These are phyloP conservation scores for Cymbidium sinense DNA, from an alignment of 106 monocot species.

Conservation along the genomic window DNA sequence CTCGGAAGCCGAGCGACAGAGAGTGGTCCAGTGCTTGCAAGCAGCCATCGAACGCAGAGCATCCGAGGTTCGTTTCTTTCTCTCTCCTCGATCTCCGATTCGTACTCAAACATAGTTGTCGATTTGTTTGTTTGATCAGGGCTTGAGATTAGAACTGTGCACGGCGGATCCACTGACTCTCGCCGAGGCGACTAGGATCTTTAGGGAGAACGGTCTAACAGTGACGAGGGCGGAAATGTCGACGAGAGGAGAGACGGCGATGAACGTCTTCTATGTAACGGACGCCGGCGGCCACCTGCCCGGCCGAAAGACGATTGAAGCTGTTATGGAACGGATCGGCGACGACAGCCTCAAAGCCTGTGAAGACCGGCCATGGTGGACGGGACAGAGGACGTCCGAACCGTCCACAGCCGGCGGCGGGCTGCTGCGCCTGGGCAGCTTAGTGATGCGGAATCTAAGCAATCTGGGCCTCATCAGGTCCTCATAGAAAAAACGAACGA, in stretches of 20 bases:
- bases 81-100: neutral
- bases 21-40: slow-evolving; percentile 30
- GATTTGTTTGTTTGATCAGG: slow-evolving; percentile 12
- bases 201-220: slow-evolving; percentile 56
- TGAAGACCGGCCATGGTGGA: slow-evolving; percentile 14
- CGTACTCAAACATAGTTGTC: neutral
- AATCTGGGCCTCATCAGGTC: slow-evolving; percentile 44
- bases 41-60: slow-evolving; percentile 38
- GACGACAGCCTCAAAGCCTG: slow-evolving; percentile 18
- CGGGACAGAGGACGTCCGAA: neutral
- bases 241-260: slow-evolving; percentile 39
- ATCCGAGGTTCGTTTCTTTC: slow-evolving; percentile 25
- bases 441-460: slow-evolving; percentile 43
- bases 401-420: slow-evolving; percentile 2
- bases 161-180: slow-evolving; percentile 25
- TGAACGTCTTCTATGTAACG: slow-evolving; percentile 48
- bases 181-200: slow-evolving; percentile 41
- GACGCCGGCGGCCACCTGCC: slow-evolving; percentile 31
- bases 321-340: slow-evolving; percentile 26
- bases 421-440: slow-evolving; percentile 23
- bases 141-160: slow-evolving; percentile 44
- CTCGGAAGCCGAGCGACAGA: slow-evolving; percentile 36
- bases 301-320: slow-evolving; percentile 29
- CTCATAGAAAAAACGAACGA: neutral
- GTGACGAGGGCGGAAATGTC: slow-evolving; percentile 49